These are phyloP conservation scores for Naganishia friedmannii DNA, from an alignment of 768 basidiomycete genomes.

Conservation along the genomic window DNA sequence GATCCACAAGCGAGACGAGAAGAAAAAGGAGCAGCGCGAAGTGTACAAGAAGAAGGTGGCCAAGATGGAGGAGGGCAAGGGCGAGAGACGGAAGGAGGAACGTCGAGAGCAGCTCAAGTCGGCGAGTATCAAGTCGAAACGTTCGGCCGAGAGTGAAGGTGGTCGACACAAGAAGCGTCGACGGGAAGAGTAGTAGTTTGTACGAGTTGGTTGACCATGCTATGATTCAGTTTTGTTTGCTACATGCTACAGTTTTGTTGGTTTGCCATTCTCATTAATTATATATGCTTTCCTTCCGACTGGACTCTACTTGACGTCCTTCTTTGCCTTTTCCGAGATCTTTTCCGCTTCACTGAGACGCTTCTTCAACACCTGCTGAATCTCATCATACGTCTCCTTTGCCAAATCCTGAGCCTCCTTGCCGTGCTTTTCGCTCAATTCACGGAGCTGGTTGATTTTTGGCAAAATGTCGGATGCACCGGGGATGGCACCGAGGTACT, in stretches of 20 bases:
- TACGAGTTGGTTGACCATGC: no score
- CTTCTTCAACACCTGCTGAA: conserved; percentile 31
- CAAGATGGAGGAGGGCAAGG: conserved; percentile 56
- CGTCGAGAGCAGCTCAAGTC: conserved; percentile 46
- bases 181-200: conserved; percentile 28
- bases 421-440: conserved; percentile 29
- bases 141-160: conserved; percentile 38
- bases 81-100: conserved; percentile 49
- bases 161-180: conserved; percentile 41
- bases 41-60: conserved; percentile 69
- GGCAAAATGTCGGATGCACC: conserved; percentile 24
- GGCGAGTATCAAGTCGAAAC: conserved; percentile 49
- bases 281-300: not conserved
- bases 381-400: conserved; percentile 29
- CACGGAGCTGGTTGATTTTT: conserved; percentile 27
- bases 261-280: not conserved
- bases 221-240: conserved; percentile 8
- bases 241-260: conserved; percentile 22
- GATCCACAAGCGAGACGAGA: conserved; percentile 70
- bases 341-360: conserved; percentile 28
- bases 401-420: conserved; percentile 29
- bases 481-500: conserved; percentile 24
- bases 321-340: conserved; percentile 22
- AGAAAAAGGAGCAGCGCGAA: conserved; percentile 74
- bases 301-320: conserved; percentile 27